Evolutionary conservation across 768 basidiomycete genomes (phyloP).

Genomic region (Mycena rebaudengoi): DNA sequence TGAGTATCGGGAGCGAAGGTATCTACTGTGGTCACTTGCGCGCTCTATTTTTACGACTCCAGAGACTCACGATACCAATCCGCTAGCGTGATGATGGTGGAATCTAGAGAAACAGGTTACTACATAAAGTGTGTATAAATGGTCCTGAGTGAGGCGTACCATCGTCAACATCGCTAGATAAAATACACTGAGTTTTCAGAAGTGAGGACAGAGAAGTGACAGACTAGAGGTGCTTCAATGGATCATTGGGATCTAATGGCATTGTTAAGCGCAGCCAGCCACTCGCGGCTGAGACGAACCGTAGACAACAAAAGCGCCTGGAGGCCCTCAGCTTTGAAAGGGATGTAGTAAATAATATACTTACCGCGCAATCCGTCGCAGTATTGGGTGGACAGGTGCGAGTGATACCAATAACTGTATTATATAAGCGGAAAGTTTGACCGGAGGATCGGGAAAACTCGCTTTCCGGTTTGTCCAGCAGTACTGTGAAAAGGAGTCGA

Average conservation of each 20-base stretch:
- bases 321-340: no score
- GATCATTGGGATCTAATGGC: conserved; percentile 47
- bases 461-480: no score
- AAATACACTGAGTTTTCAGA: background rate
- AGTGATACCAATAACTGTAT: no score
- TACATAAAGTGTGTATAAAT: conserved; percentile 8
- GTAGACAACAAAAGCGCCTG: conserved; percentile 23
- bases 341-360: no score
- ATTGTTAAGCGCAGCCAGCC: background rate
- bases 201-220: background rate
- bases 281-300: conserved; percentile 4
- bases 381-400: no score
- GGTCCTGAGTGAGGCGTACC: conserved; percentile 37
- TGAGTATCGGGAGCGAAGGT: conserved; percentile 48
- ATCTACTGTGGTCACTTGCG: no score
- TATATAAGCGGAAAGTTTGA: no score
- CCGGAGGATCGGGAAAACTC: no score
- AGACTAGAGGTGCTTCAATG: conserved; percentile 41
- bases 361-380: no score
- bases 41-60: background rate
- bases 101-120: conserved; percentile 23
- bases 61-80: conserved; percentile 34
- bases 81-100: conserved; percentile 46
- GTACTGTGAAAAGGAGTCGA: no score
- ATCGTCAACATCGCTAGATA: conserved; percentile 47